Conservation (phyloP, 305 asterid genomes). For the Solanum chacoense region DNA sequence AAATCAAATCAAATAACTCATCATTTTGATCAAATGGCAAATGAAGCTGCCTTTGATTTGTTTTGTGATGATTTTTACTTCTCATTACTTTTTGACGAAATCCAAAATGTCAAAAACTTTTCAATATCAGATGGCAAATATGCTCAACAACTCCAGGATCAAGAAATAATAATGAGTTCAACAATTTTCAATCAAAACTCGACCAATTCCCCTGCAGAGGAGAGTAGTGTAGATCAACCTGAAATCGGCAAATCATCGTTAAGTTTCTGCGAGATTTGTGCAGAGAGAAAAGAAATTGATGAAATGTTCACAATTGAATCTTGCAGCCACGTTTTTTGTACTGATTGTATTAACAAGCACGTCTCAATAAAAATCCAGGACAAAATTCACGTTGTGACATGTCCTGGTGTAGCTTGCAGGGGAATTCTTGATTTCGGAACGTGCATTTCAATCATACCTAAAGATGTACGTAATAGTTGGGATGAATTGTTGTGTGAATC, state of each 20-base stretch:
- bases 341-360: slow-evolving; percentile 29
- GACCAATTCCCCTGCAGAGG: not conserved
- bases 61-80: slow-evolving; percentile 10
- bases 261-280: slow-evolving; percentile 31
- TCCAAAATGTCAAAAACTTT: not conserved
- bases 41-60: not conserved
- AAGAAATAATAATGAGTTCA: slow-evolving; percentile 12
- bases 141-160: slow-evolving; percentile 17
- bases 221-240: not conserved
- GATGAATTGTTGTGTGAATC: not conserved
- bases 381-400: not conserved
- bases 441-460: slow-evolving; percentile 1
- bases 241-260: slow-evolving; percentile 6
- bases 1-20: not conserved
- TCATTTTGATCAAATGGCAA: not conserved
- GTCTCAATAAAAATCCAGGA: slow-evolving; percentile 13
- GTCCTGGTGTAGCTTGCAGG: slow-evolving; percentile 34
- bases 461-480: not conserved
- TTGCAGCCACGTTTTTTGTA: slow-evolving; percentile 35
- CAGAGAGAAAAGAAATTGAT: slow-evolving; percentile 14
- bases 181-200: not conserved
- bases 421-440: slow-evolving; percentile 7
- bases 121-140: not conserved
- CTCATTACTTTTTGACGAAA: not conserved
- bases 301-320: slow-evolving; percentile 9